Evolutionary conservation across 2,329 filamentous ascomycete species (phyloP), one percentile per base, ranked within the genome.

Genomic region (Neospermospora avenae): DNA sequence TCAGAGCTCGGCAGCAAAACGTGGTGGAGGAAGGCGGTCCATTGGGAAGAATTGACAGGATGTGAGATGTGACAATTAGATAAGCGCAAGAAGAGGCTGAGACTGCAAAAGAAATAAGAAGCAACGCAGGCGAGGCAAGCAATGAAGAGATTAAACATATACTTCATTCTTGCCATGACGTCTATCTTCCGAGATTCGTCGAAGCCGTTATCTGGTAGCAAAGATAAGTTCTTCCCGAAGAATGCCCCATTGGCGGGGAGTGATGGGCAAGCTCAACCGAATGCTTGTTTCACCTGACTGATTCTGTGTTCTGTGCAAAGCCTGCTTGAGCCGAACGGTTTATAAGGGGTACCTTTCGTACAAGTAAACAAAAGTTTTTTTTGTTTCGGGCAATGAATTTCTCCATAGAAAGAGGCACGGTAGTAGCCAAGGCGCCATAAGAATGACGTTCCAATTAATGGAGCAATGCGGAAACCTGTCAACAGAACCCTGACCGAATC

Each of bases 311-410:
- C n/a, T n/a, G n/a, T n/a, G n/a, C 2, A 6, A 52, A 20, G 16
- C 34, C n/a, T 34, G 48, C 18, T 35, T 16, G 28, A 31, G 28
- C 35, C 35, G 24, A 34, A 54, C 35, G 35, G 51, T 5, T 42
- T 28, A 22, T 28, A 35, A 54, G 51, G 49, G 49, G 49, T 52
- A 52, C n/a, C n/a, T n/a, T n/a, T n/a, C n/a, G n/a, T n/a, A n/a
- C 11, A 31, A 31, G 28, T 31, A 31, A 41, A 41, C 16, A 42
- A 54, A 54, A 52, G 4, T 22, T 20, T 24, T 18, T 3, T n/a
- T 52, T 39, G n/a, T n/a, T n/a, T 34, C 34, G 31, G 51, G 35
- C 20, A 25, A 22, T 10, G n/a, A 20, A 8, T 16, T 18, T 54
- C 11, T n/a, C 51, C 35, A 53, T 13, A 28, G 49, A 28, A 13